A percentile compares a stretch with the other conserved stretches of the same genome.
These are phyloP conservation scores for Paraphoma sp. DNA, from an alignment of 2,329 filamentous ascomycete species.

Conservation along the genomic window DNA sequence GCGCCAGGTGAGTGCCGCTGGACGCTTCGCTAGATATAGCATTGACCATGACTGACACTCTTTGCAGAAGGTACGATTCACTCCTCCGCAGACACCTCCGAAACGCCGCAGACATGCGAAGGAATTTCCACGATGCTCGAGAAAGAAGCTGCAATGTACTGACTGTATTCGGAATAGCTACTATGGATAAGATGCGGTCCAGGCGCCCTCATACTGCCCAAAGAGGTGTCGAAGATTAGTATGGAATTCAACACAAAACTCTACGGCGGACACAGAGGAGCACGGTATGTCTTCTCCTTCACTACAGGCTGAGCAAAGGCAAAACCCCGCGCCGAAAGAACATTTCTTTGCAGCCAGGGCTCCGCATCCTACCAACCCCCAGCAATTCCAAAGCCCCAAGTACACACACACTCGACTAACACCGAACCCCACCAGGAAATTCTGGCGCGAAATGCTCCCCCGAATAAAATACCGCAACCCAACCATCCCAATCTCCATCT, in stretches of 20 bases:
- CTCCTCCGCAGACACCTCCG: slow-evolving; percentile 22
- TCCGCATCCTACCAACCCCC: no score
- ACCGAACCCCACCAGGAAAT: slow-evolving; percentile 66
- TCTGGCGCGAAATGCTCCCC: slow-evolving; percentile 84
- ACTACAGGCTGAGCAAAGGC: background rate
- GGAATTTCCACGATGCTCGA: no score
- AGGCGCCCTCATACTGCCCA: slow-evolving; percentile 81
- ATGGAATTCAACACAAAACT: slow-evolving; percentile 71
- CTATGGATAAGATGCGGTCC: slow-evolving; percentile 79
- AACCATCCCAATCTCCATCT: slow-evolving; percentile 79
- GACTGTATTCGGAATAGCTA: slow-evolving; percentile 58
- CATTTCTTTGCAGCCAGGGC: no score
- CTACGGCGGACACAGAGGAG: slow-evolving; percentile 73
- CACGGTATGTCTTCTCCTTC: slow-evolving; percentile 61
- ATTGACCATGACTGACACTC: slow-evolving; percentile 26
- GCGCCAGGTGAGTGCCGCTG: slow-evolving; percentile 65
- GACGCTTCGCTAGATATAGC: background rate
- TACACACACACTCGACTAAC: slow-evolving; percentile 1
- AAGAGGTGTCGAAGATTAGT: slow-evolving; percentile 76
- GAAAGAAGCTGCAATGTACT: background rate
- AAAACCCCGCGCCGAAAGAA: background rate
- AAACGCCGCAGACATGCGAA: slow-evolving; percentile 7
- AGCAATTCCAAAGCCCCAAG: background rate
- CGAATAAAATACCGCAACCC: slow-evolving; percentile 96
- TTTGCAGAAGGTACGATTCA: slow-evolving; percentile 40